Percentiles rank a stretch among this genome's conserved stretches.
Evolutionary conservation across 176 grass and related monocot genomes (phyloP).

Genomic region (Carex scoparia): DNA sequence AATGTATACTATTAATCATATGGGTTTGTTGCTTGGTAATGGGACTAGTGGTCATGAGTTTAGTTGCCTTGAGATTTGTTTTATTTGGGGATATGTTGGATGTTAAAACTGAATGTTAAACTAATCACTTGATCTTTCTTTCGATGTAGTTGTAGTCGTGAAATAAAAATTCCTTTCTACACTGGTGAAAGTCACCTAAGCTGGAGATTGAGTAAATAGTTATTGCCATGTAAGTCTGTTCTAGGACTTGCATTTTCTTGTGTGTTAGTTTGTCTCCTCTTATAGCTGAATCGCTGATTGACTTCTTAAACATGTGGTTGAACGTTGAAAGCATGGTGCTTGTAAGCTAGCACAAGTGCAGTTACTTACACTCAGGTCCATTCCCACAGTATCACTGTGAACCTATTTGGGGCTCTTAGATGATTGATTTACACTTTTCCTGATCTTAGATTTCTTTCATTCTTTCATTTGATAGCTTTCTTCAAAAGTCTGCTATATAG

Average conservation of each 20-base stretch:
- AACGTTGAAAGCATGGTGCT: neutral
- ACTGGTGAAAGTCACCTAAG: neutral
- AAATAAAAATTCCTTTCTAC: conserved; percentile 6
- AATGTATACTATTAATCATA: conserved; percentile 22
- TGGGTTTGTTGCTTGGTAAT: conserved; percentile 13
- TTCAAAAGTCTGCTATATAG: neutral
- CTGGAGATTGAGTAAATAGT: neutral
- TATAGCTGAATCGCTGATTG: neutral
- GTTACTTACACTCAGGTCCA: neutral
- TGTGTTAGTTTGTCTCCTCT: neutral
- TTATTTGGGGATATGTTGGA: conserved; percentile 14
- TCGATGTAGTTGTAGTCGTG: conserved; percentile 2
- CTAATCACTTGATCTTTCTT: conserved; percentile 11
- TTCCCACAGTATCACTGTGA: neutral
- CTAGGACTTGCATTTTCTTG: neutral
- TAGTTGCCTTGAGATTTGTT: conserved; percentile 14
- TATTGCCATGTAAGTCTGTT: neutral
- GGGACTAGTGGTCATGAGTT: neutral
- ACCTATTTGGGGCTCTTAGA: neutral
- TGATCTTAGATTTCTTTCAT: neutral
- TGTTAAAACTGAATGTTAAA: conserved; percentile 8
- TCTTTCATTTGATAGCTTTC: neutral
- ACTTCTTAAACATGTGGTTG: neutral
- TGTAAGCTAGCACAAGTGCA: too few species aligned
- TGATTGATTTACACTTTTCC: neutral